A percentile compares a stretch with the other conserved stretches of the same genome.
phyloP scores from a whole-genome alignment of 257 asterid genomes.

The Scutellaria barbata region DNA sequence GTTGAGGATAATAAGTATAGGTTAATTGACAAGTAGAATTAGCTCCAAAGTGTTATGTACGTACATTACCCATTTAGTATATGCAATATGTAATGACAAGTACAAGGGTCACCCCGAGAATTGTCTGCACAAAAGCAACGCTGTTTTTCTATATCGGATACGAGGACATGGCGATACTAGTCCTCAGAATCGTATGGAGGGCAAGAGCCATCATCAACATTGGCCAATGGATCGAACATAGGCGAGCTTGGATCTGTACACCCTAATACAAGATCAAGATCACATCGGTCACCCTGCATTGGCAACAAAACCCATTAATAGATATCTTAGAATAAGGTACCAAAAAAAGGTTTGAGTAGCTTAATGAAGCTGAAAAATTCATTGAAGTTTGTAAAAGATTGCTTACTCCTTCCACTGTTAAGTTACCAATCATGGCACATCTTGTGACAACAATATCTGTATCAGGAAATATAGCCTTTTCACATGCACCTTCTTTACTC shows the following conservation, averaged over 20 bases:
- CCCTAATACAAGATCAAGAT: conserved; percentile 72
- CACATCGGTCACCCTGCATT: conserved; percentile 87
- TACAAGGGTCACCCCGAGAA: not conserved
- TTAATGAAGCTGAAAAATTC: no score
- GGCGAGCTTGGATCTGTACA: conserved; percentile 82
- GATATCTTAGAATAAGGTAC: not conserved
- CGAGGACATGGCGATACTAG: conserved; percentile 6
- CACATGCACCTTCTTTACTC: conserved; percentile 88
- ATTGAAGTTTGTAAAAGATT: no score
- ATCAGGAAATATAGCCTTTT: conserved; percentile 81
- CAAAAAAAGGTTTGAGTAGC: no score
- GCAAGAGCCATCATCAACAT: conserved; percentile 90
- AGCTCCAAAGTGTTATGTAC: conserved; percentile 22
- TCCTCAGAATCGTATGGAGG: conserved; percentile 74
- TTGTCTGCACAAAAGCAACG: not conserved
- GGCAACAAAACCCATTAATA: not conserved
- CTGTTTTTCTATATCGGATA: not conserved
- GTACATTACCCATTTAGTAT: not conserved
- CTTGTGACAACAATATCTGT: conserved; percentile 50
- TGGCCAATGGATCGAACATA: conserved; percentile 66
- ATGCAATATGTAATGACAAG: not conserved
- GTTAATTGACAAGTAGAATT: not conserved
- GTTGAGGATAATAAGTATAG: no score
- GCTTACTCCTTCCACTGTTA: conserved; percentile 77
- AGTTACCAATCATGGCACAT: conserved; percentile 80